Conservation (phyloP, 1,139 yeast genomes). For the Lodderomyces elongisporus region DNA sequence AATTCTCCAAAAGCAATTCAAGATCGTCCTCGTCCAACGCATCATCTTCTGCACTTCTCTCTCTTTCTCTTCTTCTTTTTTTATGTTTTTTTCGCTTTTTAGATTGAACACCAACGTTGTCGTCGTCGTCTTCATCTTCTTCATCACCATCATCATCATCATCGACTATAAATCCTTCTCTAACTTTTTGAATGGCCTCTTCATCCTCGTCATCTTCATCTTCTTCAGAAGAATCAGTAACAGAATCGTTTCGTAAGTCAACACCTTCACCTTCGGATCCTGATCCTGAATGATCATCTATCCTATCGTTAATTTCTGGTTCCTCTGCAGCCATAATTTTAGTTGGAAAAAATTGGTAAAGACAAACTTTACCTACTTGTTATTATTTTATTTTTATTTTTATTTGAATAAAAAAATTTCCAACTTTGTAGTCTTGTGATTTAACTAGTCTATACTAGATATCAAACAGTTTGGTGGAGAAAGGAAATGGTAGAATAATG, state of each 20-base stretch:
- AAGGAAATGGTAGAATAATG: no score
- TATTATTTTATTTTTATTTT: no score
- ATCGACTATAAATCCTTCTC: slow-evolving; percentile 92
- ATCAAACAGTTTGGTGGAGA: no score
- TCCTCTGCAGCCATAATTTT: slow-evolving; percentile 16
- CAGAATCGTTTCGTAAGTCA: slow-evolving; percentile 22
- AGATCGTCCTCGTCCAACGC: slow-evolving; percentile 92
- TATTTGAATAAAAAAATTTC: no score
- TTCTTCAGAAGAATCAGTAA: slow-evolving; percentile 66
- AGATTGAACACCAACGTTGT: slow-evolving; percentile 53
- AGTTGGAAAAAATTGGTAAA: no score
- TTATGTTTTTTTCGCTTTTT: slow-evolving; percentile 27
- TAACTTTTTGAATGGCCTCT: slow-evolving; percentile 67
- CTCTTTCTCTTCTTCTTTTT: slow-evolving; percentile 38
- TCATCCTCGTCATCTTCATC: slow-evolving; percentile 74
- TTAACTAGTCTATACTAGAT: no score
- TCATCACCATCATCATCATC: slow-evolving; percentile 80
- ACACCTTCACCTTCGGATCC: slow-evolving; percentile 34
- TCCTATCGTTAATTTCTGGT: slow-evolving; percentile 32
- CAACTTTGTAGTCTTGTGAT: no score
- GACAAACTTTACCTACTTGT: no score
- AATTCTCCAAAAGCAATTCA: slow-evolving; percentile 83
- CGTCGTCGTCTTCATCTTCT: slow-evolving; percentile 93
- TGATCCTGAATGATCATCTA: slow-evolving; percentile 17
- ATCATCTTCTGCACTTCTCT: slow-evolving; percentile 37